Conservation (phyloP, 768 basidiomycete genomes). For the Wakefieldia striispora region DNA sequence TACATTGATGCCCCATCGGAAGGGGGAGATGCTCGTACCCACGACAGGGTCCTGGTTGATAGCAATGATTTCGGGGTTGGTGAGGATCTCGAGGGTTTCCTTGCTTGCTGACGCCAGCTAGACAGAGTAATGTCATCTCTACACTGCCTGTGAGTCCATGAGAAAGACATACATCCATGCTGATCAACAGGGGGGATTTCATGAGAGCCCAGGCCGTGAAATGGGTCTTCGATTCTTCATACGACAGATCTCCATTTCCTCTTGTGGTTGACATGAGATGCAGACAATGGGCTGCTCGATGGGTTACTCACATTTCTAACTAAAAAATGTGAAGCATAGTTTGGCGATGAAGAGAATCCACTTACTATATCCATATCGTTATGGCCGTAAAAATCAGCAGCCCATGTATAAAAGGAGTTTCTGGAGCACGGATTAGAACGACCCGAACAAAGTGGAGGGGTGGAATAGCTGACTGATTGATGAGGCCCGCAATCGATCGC, state of each 20-base stretch:
- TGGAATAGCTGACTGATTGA: conserved; percentile 45
- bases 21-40: conserved; percentile 61
- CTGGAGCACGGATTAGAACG: conserved; percentile 31
- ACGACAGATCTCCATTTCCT: conserved; percentile 60
- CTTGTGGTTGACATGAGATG: conserved; percentile 28
- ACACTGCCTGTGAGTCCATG: conserved; percentile 1
- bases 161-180: conserved; percentile 48
- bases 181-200: conserved; percentile 66
- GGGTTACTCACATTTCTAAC: conserved; percentile 51
- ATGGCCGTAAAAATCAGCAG: conserved; percentile 64
- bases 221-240: conserved; percentile 65
- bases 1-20: conserved; percentile 68
- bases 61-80: conserved; percentile 61
- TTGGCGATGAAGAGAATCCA: conserved; percentile 6
- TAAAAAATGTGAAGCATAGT: conserved; percentile 19
- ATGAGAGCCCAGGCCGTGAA: conserved; percentile 73
- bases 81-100: conserved; percentile 54
- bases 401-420: conserved; percentile 62
- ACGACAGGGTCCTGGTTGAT: conserved; percentile 67
- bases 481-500: conserved; percentile 49
- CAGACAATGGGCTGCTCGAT: neutral
- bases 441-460: neutral
- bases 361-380: conserved; percentile 69
- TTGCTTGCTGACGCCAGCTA: conserved; percentile 52
- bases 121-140: neutral